Evolutionary conservation across 148 eudicot species (phyloP).

Genomic region (Talinum fruticosum): DNA sequence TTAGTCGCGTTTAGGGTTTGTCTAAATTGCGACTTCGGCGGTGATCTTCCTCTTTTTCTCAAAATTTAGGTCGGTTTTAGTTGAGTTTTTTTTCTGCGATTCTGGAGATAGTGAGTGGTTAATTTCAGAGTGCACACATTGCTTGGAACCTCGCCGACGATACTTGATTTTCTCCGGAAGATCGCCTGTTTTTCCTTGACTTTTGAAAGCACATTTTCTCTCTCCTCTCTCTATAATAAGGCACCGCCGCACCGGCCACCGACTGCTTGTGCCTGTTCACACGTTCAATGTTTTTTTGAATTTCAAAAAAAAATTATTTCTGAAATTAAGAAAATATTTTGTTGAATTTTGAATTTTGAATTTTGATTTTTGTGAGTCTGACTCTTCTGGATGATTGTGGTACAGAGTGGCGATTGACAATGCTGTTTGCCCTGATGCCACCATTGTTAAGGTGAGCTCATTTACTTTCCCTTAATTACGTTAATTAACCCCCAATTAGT

Average conservation of each 20-base stretch:
- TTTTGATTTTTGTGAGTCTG: neutral
- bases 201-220: constrained; percentile 14
- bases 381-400: neutral
- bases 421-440: constrained; percentile 66
- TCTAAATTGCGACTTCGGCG: no score
- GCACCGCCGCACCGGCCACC: constrained; percentile 6
- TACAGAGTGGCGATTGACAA: constrained; percentile 90
- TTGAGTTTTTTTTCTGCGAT: neutral
- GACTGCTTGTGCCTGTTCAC: constrained; percentile 9
- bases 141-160: constrained; percentile 6
- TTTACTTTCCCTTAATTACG: neutral
- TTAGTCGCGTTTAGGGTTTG: neutral
- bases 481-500: neutral
- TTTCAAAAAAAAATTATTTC: neutral
- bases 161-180: neutral
- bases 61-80: neutral
- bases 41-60: neutral
- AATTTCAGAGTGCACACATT: neutral
- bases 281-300: constrained; percentile 13
- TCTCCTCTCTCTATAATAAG: neutral
- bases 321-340: neutral
- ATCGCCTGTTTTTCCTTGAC: constrained; percentile 5
- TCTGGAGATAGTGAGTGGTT: neutral
- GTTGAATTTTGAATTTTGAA: neutral
- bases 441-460: constrained; percentile 65